Evolutionary conservation across 768 basidiomycete genomes (phyloP).

Genomic region (Suillus variegatus): DNA sequence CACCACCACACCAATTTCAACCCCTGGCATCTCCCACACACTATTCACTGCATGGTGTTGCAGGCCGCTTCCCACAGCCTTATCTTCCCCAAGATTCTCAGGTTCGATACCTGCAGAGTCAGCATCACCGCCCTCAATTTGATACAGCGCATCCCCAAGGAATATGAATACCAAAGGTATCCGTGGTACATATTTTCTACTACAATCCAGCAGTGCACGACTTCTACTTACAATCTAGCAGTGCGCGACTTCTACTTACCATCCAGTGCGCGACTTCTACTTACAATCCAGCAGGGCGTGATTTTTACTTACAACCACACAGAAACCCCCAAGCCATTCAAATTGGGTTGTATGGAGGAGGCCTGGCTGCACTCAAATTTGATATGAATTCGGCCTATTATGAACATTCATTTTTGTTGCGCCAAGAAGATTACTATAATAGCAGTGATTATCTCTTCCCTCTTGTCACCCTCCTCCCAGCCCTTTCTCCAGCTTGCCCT

Average conservation of each 20-base stretch:
- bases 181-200: neutral
- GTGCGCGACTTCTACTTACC: neutral
- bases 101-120: neutral
- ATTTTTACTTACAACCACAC: neutral
- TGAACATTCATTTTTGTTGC: too few species aligned
- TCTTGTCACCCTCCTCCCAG: neutral
- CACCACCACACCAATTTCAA: neutral
- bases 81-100: neutral
- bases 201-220: neutral
- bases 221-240: neutral
- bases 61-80: neutral
- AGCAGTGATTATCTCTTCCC: neutral
- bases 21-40: neutral
- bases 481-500: neutral
- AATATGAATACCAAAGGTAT: too few species aligned
- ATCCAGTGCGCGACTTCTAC: neutral
- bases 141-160: neutral
- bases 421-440: too few species aligned
- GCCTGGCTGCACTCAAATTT: too few species aligned
- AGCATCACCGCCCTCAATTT: neutral
- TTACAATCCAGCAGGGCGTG: too few species aligned
- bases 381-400: too few species aligned
- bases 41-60: neutral
- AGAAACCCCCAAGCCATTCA: too few species aligned
- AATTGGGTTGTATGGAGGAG: too few species aligned